phyloP scores from a whole-genome alignment of 2,329 filamentous ascomycete genomes.

The Proliferodiscus dingleyae region DNA sequence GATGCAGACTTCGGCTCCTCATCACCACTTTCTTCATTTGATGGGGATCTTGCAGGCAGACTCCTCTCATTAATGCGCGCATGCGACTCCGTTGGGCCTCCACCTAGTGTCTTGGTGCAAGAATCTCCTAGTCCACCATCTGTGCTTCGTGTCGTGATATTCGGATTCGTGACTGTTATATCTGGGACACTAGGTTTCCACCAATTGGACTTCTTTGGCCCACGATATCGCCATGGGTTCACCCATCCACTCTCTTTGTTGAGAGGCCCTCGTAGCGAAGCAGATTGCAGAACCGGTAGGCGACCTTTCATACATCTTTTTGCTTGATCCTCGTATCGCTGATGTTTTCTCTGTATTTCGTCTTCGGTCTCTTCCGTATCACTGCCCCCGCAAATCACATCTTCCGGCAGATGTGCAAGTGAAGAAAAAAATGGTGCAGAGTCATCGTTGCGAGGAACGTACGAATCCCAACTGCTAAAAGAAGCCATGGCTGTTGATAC shows the following conservation, averaged over 20 bases:
- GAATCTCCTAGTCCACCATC: constrained; percentile 20
- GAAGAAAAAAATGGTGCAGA: constrained; percentile 45
- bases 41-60: not conserved
- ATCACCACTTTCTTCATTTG: not conserved
- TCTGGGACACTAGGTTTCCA: constrained; percentile 22
- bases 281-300: constrained; percentile 53
- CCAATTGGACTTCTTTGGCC: constrained; percentile 17
- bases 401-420: constrained; percentile 37
- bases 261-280: constrained; percentile 59
- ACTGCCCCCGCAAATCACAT: constrained; percentile 51
- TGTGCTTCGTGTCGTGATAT: constrained; percentile 18
- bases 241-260: constrained; percentile 43
- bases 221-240: constrained; percentile 45
- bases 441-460: constrained; percentile 6
- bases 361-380: constrained; percentile 51
- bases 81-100: too few species aligned
- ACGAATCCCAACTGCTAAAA: not conserved
- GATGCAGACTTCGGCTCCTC: not conserved
- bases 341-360: constrained; percentile 44
- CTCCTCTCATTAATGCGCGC: too few species aligned
- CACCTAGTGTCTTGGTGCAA: constrained; percentile 13
- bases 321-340: constrained; percentile 56
- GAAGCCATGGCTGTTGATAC: constrained; percentile 9
- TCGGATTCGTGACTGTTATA: constrained; percentile 22
- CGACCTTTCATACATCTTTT: constrained; percentile 53